Evolutionary conservation across 768 basidiomycete species (phyloP), one percentile per base, ranked within the genome.

Genomic region (Serendipita sp.): DNA sequence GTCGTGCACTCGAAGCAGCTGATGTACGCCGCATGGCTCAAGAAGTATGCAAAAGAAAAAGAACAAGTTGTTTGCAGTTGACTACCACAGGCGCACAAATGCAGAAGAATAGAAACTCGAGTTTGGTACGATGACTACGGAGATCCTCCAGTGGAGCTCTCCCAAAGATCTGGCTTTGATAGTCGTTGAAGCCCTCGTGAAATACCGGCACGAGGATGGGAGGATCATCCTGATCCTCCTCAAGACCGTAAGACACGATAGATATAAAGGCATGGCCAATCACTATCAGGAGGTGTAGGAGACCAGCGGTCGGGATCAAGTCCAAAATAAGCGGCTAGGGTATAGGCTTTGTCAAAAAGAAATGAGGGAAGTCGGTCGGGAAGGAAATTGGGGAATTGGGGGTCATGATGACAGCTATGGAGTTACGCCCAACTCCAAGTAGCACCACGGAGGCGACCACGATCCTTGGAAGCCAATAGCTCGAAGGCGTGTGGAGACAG

Each of bases 401-500:
- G 17, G 26, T 14, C 38, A 3, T 38, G 38, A 38, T 1, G 1
- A 38, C 7, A 38, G 38, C 38, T 14, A 5, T 28, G 53, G 1
- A 58, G 11, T 58, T 62, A 78, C 33, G 65, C 20, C 77, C 78
- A 84, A 17, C 42, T 26, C 84, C 87, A 88, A 5, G 65, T 68
- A 30, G 86, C 70, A 53, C 67, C 69, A 44, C 17, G 51, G 65
- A 88, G 69, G 64, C 84, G 82, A 13, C 87, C 87, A 9, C 77
- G 43, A 38, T 67, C 56, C 14, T 60, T 45, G 62, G 66, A 64
- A 0, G 83, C 80, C 42, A 89, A 75, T 4, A 65, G 0, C 0
- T 67, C 3, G 71, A 88, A 89, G 7, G 83, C 83, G 4, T 71
- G 0, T 3, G 80, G 81, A 11, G 84, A 81, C 65, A 89, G 76